Conservation (phyloP, 345 rosid genomes). For the Noccaea caerulescens region DNA sequence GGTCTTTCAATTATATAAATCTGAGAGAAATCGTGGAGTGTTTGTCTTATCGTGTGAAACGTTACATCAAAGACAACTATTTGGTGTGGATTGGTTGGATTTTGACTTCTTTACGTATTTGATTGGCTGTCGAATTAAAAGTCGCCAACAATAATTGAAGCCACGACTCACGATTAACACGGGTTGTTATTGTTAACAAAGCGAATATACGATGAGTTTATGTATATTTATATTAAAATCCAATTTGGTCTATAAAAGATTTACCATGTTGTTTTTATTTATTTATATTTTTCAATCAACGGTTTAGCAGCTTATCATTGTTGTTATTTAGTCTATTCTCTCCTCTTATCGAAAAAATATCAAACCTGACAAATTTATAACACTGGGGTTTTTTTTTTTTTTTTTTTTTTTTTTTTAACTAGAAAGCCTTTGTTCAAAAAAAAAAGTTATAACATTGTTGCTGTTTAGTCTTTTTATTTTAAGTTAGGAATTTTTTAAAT, state of each 20-base stretch:
- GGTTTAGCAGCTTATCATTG: neutral
- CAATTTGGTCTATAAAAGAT: neutral
- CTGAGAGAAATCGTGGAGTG: conserved; percentile 36
- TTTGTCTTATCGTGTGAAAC: conserved; percentile 34
- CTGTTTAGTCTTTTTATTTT: too few relatives aligned
- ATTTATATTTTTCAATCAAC: neutral
- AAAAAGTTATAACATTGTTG: too few relatives aligned
- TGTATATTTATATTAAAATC: neutral
- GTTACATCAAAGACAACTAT: conserved; percentile 29
- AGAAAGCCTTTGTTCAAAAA: too few relatives aligned
- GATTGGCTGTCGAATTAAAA: conserved; percentile 29
- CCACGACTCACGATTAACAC: conserved; percentile 1
- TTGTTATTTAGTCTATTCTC: too few relatives aligned
- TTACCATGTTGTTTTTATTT: conserved; percentile 25
- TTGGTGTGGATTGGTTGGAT: conserved; percentile 27
- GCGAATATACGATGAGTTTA: conserved; percentile 20
- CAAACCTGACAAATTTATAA: too few relatives aligned
- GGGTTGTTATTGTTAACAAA: conserved; percentile 18
- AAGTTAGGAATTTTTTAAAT: too few relatives aligned
- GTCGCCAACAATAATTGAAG: conserved; percentile 2
- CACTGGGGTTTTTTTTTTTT: too few relatives aligned
- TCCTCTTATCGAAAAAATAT: too few relatives aligned
- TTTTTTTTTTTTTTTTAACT: too few relatives aligned
- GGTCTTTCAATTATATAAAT: conserved; percentile 15
- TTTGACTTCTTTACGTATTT: conserved; percentile 22